phyloP scores from a whole-genome alignment of 441 rosid genomes.

The Adansonia rubrostipa region DNA sequence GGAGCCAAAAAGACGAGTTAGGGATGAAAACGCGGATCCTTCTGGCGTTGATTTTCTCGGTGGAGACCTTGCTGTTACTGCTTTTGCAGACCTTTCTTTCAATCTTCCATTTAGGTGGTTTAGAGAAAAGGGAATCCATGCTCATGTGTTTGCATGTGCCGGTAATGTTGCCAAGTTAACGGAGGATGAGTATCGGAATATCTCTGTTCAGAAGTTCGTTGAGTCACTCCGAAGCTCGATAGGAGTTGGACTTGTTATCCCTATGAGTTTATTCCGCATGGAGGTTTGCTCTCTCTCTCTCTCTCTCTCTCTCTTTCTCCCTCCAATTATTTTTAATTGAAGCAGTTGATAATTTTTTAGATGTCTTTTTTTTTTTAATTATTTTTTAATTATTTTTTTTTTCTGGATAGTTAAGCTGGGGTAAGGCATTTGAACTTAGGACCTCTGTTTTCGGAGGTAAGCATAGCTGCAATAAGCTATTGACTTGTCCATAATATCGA shows the following conservation, averaged over 20 bases:
- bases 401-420: neutral
- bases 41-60: slow-evolving; percentile 77
- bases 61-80: slow-evolving; percentile 93
- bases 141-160: slow-evolving; percentile 79
- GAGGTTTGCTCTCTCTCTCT: slow-evolving; percentile 59
- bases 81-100: slow-evolving; percentile 90
- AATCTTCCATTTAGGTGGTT: slow-evolving; percentile 82
- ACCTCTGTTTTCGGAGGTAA: neutral
- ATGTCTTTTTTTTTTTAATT: neutral
- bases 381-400: too few relatives aligned
- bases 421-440: neutral
- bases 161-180: slow-evolving; percentile 77
- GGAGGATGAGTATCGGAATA: slow-evolving; percentile 65
- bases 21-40: slow-evolving; percentile 42
- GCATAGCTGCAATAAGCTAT: neutral
- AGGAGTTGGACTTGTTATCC: slow-evolving; percentile 86
- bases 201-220: slow-evolving; percentile 52
- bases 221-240: slow-evolving; percentile 71
- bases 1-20: slow-evolving; percentile 68
- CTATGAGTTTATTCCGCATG: slow-evolving; percentile 72
- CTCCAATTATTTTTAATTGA: neutral
- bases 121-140: slow-evolving; percentile 83
- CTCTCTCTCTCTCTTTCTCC: neutral
- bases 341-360: neutral
- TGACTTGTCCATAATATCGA: neutral